Base-by-base conservation (phyloP, 2,329 filamentous ascomycete genomes). In the Talaromyces verruculosus region DNA sequence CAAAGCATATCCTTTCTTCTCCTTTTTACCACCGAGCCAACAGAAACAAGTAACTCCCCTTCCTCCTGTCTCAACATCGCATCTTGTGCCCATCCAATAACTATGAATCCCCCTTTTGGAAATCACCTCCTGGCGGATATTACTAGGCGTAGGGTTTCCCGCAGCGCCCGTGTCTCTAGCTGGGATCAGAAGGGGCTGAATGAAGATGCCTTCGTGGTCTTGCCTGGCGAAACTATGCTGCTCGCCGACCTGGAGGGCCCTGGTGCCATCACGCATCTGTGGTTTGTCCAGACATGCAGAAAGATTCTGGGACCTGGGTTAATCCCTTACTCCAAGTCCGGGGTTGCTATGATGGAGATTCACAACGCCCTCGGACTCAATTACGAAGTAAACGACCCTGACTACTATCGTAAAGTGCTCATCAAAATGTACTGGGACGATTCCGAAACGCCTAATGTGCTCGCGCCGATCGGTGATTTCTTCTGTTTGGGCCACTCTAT, bases 401-500 rank as follows among this genome's bases (percentile, higher is more conserved):
- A 77, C 67, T 77, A 77, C 70, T 77, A 77, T 64, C 75, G 75
- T 64, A 77, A 77, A 62, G 72, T 77, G 1, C 61, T 77, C 15
- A 75, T 77, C 68, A 74, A 72, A 69, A 77, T 77, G 74, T 76
- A 75, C 69, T 77, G 75, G 75, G 75, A 76, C 61, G 72, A 72
- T 61, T 75, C 73, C 2, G 71, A 61, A 73, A 64, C 72, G 1
- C 74, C 74, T 10, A 75, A 70, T 45, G 74, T 76, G 11, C 39
- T 76, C 1, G 73, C 74, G 1, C 74, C 74, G 0, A 70, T 76
- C 7, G 74, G 74, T 3, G 74, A 76, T 61, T 76, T 76, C 68
- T 76, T 76, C 68, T 76, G 74, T 47, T 22, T 76, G 1, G 74
- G 74, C 11, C 71, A 76, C 49, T 75, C 73, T 15, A 74, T 76